Conservation (phyloP, 805 yeast species). For the Candida maesae region DNA sequence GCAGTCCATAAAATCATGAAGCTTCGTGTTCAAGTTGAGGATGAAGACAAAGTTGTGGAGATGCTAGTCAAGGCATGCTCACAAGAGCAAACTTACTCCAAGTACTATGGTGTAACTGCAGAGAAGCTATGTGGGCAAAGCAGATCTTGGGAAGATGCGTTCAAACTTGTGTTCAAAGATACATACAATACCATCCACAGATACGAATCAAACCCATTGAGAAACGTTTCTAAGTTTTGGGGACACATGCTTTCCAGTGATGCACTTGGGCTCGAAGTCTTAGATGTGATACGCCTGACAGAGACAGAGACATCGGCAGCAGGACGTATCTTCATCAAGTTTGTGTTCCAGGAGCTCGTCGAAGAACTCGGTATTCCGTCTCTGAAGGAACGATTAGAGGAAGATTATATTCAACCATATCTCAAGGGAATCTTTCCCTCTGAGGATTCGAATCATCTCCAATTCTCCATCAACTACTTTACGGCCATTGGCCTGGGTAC, state of each 20-base stretch:
- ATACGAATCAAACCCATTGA: constrained; percentile 64
- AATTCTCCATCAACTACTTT: constrained; percentile 85
- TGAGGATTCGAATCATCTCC: constrained; percentile 45
- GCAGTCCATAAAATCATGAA: constrained; percentile 81
- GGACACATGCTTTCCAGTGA: constrained; percentile 79
- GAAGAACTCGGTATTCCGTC: constrained; percentile 65
- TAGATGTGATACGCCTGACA: constrained; percentile 54
- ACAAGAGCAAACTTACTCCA: constrained; percentile 83
- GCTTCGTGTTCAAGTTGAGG: constrained; percentile 38
- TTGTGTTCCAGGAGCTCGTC: constrained; percentile 72
- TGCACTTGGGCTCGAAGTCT: constrained; percentile 57
- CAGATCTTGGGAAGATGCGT: constrained; percentile 54
- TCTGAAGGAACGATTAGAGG: constrained; percentile 47
- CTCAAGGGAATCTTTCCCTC: constrained; percentile 64
- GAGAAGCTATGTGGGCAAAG: constrained; percentile 55
- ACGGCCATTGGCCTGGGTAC: constrained; percentile 90
- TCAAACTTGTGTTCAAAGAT: constrained; percentile 48
- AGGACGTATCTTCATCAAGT: constrained; percentile 73
- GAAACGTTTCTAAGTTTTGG: constrained; percentile 81
- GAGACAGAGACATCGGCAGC: constrained; percentile 78
- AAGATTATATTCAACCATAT: constrained; percentile 46
- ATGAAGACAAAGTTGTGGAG: constrained; percentile 56
- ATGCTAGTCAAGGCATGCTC: constrained; percentile 78
- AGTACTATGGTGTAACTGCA: constrained; percentile 75
- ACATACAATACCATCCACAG: constrained; percentile 59